Conservation (phyloP, 495 filamentous ascomycete species). For the Xeromyces bisporus region DNA sequence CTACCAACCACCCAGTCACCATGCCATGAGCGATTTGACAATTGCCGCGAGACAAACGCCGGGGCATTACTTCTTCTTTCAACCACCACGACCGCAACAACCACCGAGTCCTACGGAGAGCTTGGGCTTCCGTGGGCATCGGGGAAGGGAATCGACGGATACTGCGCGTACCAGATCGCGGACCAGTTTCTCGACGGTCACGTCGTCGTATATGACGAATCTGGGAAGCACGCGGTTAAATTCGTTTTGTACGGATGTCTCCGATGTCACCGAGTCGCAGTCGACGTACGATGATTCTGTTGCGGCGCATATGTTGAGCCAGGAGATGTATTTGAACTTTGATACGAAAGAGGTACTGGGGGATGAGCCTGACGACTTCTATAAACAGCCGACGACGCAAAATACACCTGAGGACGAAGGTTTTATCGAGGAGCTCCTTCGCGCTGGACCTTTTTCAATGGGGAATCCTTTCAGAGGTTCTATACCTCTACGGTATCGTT, state of each 20-base stretch:
- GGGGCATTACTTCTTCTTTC: neutral
- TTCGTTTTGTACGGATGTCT: slow-evolving; percentile 17
- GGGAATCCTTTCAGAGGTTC: slow-evolving; percentile 11
- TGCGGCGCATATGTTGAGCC: slow-evolving; percentile 10
- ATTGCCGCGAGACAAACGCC: neutral
- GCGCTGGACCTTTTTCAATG: slow-evolving; percentile 19
- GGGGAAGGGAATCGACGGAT: neutral
- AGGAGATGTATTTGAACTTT: slow-evolving; percentile 9
- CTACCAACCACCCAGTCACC: slow-evolving; percentile 1
- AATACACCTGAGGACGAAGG: too few relatives aligned
- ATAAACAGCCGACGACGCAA: slow-evolving; percentile 1
- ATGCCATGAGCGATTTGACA: neutral
- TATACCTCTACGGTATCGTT: slow-evolving; percentile 25
- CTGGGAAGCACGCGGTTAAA: slow-evolving; percentile 4
- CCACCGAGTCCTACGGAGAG: neutral
- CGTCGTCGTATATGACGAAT: slow-evolving; percentile 8
- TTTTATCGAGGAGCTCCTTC: slow-evolving; percentile 13
- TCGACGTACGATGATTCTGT: slow-evolving; percentile 20
- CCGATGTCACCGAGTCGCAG: slow-evolving; percentile 17
- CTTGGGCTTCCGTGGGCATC: neutral
- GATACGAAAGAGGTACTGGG: slow-evolving; percentile 1
- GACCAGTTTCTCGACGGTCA: slow-evolving; percentile 13
- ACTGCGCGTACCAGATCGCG: neutral
- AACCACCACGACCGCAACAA: neutral
- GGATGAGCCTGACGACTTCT: too few relatives aligned